Base-by-base conservation (phyloP, 768 basidiomycete species). In the Russula sp. region DNA sequence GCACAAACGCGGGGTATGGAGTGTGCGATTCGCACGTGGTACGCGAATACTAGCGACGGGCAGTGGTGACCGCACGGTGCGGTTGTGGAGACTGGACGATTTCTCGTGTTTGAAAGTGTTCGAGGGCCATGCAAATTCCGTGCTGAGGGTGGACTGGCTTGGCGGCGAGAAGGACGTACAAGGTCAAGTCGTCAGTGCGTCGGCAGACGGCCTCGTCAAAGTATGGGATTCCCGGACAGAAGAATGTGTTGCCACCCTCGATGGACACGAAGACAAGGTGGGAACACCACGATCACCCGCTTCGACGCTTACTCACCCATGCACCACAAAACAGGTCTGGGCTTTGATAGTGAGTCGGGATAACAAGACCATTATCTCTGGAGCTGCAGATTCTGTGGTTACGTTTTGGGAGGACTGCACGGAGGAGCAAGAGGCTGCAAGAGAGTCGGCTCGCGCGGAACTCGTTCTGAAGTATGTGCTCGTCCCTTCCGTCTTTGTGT, bases 361-460 rank as follows among this genome's bases (percentile, higher is more conserved):
- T 71, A 94, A 94, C 70, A 79, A 78, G 51, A 91, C 83, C 0
- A 86, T 98, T 69, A 86, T 98, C 22, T 95, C 95, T 22, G 97
- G 91, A 14, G 94, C 93, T 7, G 97, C 97, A 9, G 97, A 99
- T 74, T 98, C 96, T 13, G 82, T 97, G 9, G 84, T 97, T 62
- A 98, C 93, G 3, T 89, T 99, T 72, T 98, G 97, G 97, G 80
- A 91, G 75, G 96, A 98, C 73, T 91, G 88, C 65, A 97, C 95
- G 0, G 90, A 89, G 71, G 86, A 90, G 67, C 81, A 90, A 65
- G 86, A 89, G 68, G 76, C 78, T 42, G 88, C 92, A 73, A 88
- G 85, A 71, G 88, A 89, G 69, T 75, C 79, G 6, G 84, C 87
- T 69, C 82, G 91, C 27, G 83, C 84, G 13, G 83, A 89, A 59